Evolutionary conservation across 1,284 basidiomycete genomes (phyloP).

Genomic region (Termitomyces sp.): DNA sequence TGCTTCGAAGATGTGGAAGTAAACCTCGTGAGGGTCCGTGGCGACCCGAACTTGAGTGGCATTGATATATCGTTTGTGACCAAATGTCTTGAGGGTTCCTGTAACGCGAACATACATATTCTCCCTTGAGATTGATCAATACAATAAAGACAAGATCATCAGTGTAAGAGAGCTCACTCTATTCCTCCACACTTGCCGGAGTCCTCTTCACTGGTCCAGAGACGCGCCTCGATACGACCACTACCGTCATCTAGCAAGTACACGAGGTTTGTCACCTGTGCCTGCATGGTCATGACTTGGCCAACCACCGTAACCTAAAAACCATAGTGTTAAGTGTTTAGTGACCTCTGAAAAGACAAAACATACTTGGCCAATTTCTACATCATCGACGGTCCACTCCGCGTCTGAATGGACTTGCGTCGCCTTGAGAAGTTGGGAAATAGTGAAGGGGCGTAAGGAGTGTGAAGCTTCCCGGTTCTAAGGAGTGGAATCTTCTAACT

Average conservation of each 20-base stretch:
- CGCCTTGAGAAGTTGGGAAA: slow-evolving; percentile 76
- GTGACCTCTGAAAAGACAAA: slow-evolving; percentile 9
- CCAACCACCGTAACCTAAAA: slow-evolving; percentile 73
- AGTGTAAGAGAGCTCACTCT: slow-evolving; percentile 32
- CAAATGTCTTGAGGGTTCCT: slow-evolving; percentile 87
- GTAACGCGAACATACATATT: slow-evolving; percentile 80
- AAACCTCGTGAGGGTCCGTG: slow-evolving; percentile 75
- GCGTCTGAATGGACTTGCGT: slow-evolving; percentile 84
- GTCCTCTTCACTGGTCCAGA: slow-evolving; percentile 67
- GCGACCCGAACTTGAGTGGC: slow-evolving; percentile 68
- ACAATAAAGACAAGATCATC: background rate
- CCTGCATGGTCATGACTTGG: slow-evolving; percentile 65
- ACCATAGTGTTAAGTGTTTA: background rate
- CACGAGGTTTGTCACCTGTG: slow-evolving; percentile 77
- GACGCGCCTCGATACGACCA: slow-evolving; percentile 81
- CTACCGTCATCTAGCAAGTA: slow-evolving; percentile 89
- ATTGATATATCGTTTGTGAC: slow-evolving; percentile 79
- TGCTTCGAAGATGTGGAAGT: slow-evolving; percentile 68
- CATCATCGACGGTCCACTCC: slow-evolving; percentile 80
- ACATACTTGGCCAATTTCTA: slow-evolving; percentile 76
- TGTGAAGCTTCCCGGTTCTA: slow-evolving; percentile 43
- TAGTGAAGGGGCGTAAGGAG: slow-evolving; percentile 82
- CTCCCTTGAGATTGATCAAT: slow-evolving; percentile 46
- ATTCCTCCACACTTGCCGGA: slow-evolving; percentile 35
- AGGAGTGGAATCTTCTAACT: background rate